Conservation (phyloP, 371 early-diverging fungal genomes). For the Blakeslea trispora region DNA sequence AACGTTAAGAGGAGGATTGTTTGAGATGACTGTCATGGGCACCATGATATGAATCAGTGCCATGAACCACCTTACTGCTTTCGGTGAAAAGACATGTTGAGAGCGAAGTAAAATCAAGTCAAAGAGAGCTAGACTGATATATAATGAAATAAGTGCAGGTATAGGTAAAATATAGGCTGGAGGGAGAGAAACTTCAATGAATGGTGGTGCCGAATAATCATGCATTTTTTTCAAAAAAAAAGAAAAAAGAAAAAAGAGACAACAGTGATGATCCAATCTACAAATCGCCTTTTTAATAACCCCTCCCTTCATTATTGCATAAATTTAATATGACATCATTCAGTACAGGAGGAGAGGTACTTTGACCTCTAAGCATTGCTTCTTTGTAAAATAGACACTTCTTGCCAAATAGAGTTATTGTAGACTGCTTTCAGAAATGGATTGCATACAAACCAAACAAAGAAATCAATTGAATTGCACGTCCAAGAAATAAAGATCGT, state of each 20-base stretch:
- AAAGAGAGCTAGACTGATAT: slow-evolving; percentile 4
- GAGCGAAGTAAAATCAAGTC: slow-evolving; percentile 21
- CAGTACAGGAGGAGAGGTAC: background rate
- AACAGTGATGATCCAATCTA: background rate
- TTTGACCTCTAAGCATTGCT: too few species aligned
- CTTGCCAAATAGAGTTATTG: too few species aligned
- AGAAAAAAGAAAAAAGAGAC: slow-evolving; percentile 6
- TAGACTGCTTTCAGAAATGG: too few species aligned
- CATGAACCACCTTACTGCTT: slow-evolving; percentile 10
- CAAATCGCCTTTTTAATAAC: too few species aligned
- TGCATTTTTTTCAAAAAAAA: slow-evolving; percentile 11
- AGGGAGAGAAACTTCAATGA: slow-evolving; percentile 27
- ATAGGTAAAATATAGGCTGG: slow-evolving; percentile 18
- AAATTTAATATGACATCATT: background rate
- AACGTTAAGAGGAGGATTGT: slow-evolving; percentile 10
- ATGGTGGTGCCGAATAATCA: slow-evolving; percentile 17
- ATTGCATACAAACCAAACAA: too few species aligned
- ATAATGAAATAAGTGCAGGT: slow-evolving; percentile 4
- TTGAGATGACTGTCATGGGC: slow-evolving; percentile 24
- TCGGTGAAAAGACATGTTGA: slow-evolving; percentile 12
- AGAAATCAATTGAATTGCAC: too few species aligned
- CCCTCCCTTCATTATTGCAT: too few species aligned
- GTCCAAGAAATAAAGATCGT: too few species aligned
- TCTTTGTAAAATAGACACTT: too few species aligned
- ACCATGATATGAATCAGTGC: slow-evolving; percentile 12